phyloP scores from a whole-genome alignment of 2,329 filamentous ascomycete species.

The Fusarium falciforme region DNA sequence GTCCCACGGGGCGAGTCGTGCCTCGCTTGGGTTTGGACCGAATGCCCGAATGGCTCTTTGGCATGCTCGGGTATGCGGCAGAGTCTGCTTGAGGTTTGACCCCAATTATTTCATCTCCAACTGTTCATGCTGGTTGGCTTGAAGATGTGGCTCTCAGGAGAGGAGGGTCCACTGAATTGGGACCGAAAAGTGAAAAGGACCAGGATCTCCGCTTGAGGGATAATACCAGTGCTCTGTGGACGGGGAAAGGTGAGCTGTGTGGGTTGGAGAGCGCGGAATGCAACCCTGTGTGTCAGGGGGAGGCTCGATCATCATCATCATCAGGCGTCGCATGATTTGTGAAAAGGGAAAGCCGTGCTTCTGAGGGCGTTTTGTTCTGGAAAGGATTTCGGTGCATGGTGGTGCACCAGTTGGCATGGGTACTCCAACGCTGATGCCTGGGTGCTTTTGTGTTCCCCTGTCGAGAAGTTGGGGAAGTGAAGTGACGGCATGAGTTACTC shows the following conservation, averaged over 20 bases:
- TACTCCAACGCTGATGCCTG: background rate
- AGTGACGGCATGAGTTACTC: background rate
- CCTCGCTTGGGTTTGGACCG: constrained; percentile 17
- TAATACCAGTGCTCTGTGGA: background rate
- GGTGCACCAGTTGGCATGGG: background rate
- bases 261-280: background rate
- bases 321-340: constrained; percentile 2
- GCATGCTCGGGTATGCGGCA: constrained; percentile 18
- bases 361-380: background rate
- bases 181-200: background rate
- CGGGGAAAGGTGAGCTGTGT: background rate
- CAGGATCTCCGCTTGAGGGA: constrained; percentile 7
- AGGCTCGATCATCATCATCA: constrained; percentile 7
- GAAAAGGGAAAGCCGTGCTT: background rate
- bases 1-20: background rate
- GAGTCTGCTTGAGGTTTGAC: background rate
- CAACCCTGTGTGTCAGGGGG: background rate
- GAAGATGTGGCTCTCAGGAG: background rate
- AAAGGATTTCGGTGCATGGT: background rate
- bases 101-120: constrained; percentile 10
- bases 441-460: background rate
- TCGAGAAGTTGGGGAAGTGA: background rate
- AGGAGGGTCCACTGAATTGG: background rate
- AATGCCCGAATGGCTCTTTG: constrained; percentile 13
- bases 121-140: constrained; percentile 14